Conservation (phyloP, 179 eudicot species). For the Nepenthes alata region DNA sequence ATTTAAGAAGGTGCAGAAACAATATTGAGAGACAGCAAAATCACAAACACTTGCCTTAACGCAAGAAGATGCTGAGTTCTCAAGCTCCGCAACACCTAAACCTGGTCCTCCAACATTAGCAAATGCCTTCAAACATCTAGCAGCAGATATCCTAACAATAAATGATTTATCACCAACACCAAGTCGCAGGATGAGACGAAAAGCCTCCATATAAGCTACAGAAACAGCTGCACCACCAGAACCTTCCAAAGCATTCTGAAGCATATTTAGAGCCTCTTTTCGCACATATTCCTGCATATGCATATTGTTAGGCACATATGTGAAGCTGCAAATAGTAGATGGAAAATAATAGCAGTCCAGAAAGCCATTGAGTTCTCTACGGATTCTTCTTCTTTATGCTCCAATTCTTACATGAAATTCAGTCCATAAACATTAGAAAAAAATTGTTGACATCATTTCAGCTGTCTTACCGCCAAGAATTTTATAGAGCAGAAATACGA, state of each 20-base stretch:
- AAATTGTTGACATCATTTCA: too few species aligned
- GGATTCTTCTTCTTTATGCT: too few species aligned
- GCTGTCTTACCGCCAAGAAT: too few species aligned
- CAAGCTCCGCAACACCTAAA: constrained; percentile 77
- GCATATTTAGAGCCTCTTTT: constrained; percentile 85
- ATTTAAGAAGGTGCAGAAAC: constrained; percentile 5
- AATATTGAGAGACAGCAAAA: constrained; percentile 1
- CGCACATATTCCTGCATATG: constrained; percentile 75
- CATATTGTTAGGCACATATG: constrained; percentile 1
- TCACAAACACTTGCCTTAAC: constrained; percentile 47
- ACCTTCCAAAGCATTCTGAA: constrained; percentile 94
- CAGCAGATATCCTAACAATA: constrained; percentile 91
- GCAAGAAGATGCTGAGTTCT: constrained; percentile 64
- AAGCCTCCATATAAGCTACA: constrained; percentile 76
- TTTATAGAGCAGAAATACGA: too few species aligned
- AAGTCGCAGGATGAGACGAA: constrained; percentile 54
- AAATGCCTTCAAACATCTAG: constrained; percentile 89
- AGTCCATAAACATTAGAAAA: too few species aligned
- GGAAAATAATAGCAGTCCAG: not conserved
- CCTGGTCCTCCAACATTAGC: constrained; percentile 94
- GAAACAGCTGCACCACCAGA: constrained; percentile 68
- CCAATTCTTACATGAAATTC: too few species aligned
- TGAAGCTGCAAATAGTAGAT: not conserved
- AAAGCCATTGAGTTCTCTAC: too few species aligned
- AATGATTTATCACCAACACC: constrained; percentile 81